Conservation (phyloP, 2,329 filamentous ascomycete species). For the Colletotrichum acutatum region DNA sequence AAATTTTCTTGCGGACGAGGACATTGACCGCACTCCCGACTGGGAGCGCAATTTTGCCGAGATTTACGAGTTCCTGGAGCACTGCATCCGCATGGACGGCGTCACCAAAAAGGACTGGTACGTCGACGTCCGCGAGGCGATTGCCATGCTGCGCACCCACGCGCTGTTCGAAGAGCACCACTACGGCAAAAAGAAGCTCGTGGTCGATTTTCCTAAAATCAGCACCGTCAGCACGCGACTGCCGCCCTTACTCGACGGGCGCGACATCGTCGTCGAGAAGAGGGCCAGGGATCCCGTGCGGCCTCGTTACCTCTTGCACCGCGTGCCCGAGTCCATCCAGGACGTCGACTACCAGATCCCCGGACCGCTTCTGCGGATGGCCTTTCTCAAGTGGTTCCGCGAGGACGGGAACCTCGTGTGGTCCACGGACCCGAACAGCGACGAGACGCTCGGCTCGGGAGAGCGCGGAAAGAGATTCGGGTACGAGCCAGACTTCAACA, state of each 20-base stretch:
- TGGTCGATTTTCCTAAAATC: conserved; percentile 39
- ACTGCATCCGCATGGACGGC: conserved; percentile 42
- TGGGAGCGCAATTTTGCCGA: conserved; percentile 52
- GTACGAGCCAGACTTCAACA: conserved; percentile 41
- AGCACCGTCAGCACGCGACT: conserved; percentile 41
- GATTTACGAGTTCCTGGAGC: conserved; percentile 52
- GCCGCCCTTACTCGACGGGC: conserved; percentile 39
- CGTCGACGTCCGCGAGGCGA: conserved; percentile 42
- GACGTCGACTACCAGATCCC: conserved; percentile 42
- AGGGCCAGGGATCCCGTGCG: not conserved
- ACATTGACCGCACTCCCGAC: conserved; percentile 52
- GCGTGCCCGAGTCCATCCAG: conserved; percentile 37
- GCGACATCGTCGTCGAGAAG: conserved; percentile 6
- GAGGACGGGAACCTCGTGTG: conserved; percentile 32
- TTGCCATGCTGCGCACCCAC: conserved; percentile 49
- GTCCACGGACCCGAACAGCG: not conserved
- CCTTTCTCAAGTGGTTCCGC: conserved; percentile 32
- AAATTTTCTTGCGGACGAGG: conserved; percentile 62
- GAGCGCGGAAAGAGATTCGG: not conserved
- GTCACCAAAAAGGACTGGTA: conserved; percentile 43
- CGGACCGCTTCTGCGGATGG: conserved; percentile 10
- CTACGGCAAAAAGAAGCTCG: conserved; percentile 43
- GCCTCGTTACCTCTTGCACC: conserved; percentile 33
- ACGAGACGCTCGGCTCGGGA: conserved; percentile 18
- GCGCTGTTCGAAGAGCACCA: conserved; percentile 48